Evolutionary conservation across 306 rosid genomes (phyloP), one percentile per base, ranked within the genome.

Genomic region (Casuarina glauca): DNA sequence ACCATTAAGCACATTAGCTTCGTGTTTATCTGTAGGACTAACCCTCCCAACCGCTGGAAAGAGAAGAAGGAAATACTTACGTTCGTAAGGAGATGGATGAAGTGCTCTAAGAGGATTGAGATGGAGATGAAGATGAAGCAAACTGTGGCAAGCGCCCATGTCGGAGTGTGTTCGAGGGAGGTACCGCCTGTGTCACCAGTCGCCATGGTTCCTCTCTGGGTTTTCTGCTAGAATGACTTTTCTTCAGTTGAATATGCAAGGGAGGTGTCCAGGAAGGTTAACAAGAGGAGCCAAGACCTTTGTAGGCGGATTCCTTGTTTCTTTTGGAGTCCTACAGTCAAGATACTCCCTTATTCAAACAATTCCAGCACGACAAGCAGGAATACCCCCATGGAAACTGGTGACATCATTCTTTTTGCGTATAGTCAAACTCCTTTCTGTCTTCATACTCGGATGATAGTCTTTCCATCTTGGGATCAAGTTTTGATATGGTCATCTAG

Each of bases 81-180:
- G 11, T 62, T 61, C 32, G 77, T 26, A 17, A 84, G 73, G 42
- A 76, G 82, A 53, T 73, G 74, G 16, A 84, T 76, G 49, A 72
- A 32, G 49, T 60, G 76, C 66, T 80, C 87, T 1, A 84, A 45
- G 77, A 73, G 0, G 20, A 84, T 4, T 64, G 87, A 84, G 74
- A 70, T 0, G 74, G 66, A 73, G 74, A 84, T 84, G 84, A 84
- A 76, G 82, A 77, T 0, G 73, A 84, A 73, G 74, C 84, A 80
- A 69, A 84, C 77, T 41, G 32, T 41, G 64, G 87, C 82, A 50
- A 84, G 35, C 17, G 84, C 87, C 87, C 87, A 80, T 36, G 87
- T 84, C 71, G 87, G 84, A 60, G 87, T 84, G 55, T 73, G 0
- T 69, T 84, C 80, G 12, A 84, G 73, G 53, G 84, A 36, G 36